phyloP scores from a whole-genome alignment of 2,329 filamentous ascomycete genomes.

The Paraphaeosphaeria sporulosa region DNA sequence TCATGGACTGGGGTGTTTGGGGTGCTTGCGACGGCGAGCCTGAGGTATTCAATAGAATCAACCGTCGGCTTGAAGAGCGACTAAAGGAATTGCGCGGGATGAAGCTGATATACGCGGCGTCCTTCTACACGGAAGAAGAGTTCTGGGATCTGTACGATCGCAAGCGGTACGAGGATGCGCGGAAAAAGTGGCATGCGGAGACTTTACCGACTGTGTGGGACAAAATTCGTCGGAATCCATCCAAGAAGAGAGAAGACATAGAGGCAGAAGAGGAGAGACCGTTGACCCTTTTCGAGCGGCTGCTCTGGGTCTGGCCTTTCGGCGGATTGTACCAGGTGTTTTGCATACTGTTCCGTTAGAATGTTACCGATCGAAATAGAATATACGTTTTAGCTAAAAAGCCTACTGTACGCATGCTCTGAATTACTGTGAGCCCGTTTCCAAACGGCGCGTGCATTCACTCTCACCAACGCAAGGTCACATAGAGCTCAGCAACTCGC shows the following conservation, averaged over 20 bases:
- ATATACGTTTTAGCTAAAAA: neutral
- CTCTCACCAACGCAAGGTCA: too few species aligned
- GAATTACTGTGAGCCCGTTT: neutral
- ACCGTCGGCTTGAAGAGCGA: slow-evolving; percentile 73
- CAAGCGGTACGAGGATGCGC: slow-evolving; percentile 62
- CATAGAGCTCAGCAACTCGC: too few species aligned
- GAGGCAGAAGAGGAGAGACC: neutral
- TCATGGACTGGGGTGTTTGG: slow-evolving; percentile 67
- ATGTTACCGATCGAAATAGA: neutral
- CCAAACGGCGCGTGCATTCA: neutral
- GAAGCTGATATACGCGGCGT: slow-evolving; percentile 87
- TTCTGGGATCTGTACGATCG: slow-evolving; percentile 70
- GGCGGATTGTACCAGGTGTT: slow-evolving; percentile 11
- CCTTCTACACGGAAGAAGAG: slow-evolving; percentile 75
- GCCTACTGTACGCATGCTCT: neutral
- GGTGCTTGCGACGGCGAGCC: slow-evolving; percentile 68
- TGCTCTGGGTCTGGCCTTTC: slow-evolving; percentile 7
- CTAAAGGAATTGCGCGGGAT: slow-evolving; percentile 73
- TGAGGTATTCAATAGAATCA: slow-evolving; percentile 68
- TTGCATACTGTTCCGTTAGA: slow-evolving; percentile 6
- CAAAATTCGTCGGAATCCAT: slow-evolving; percentile 56
- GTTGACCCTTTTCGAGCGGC: slow-evolving; percentile 7
- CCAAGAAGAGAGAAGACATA: neutral
- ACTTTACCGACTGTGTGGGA: slow-evolving; percentile 69
- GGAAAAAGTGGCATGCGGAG: slow-evolving; percentile 63